Evolutionary conservation across 805 yeast genomes (phyloP).

Genomic region (Ogataea polymorpha): DNA sequence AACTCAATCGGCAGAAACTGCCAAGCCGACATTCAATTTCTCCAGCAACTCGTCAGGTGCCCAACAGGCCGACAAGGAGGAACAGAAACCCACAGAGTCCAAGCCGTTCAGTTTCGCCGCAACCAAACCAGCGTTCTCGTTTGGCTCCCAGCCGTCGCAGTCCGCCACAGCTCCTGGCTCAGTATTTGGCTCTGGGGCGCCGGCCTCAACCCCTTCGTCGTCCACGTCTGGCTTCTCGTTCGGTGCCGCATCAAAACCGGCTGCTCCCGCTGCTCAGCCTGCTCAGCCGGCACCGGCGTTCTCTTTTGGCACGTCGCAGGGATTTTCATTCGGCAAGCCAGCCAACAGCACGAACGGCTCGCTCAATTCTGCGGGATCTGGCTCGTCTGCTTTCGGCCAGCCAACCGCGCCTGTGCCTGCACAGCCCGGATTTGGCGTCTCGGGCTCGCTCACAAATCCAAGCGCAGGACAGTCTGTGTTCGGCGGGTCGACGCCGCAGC

Average conservation of each 20-base stretch:
- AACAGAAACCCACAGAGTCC: not conserved
- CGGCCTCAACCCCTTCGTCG: constrained; percentile 6
- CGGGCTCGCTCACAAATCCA: constrained; percentile 17
- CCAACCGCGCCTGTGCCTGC: not conserved
- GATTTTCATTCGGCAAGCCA: constrained; percentile 2
- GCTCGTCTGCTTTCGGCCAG: constrained; percentile 9
- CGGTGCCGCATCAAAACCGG: constrained; percentile 2
- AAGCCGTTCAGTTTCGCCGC: constrained; percentile 3
- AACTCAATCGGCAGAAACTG: not conserved
- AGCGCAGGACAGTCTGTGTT: constrained; percentile 14
- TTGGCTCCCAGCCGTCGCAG: constrained; percentile 2
- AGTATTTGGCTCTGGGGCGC: constrained; percentile 3
- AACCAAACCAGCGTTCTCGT: constrained; percentile 1
- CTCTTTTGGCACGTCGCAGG: constrained; percentile 6
- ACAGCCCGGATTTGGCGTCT: constrained; percentile 7
- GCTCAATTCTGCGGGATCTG: constrained; percentile 10
- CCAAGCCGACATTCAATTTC: not conserved
- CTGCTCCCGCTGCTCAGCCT: constrained; percentile 3
- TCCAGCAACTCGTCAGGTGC: not conserved
- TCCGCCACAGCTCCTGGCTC: constrained; percentile 4
- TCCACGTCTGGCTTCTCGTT: constrained; percentile 10
- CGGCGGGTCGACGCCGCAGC: constrained; percentile 15
- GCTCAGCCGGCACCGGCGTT: constrained; percentile 10
- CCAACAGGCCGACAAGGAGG: not conserved
- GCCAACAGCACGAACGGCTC: constrained; percentile 1